Evolutionary conservation across 176 grass and related monocot species (phyloP), one percentile per base, ranked within the genome.

Genomic region (Phragmites australis): DNA sequence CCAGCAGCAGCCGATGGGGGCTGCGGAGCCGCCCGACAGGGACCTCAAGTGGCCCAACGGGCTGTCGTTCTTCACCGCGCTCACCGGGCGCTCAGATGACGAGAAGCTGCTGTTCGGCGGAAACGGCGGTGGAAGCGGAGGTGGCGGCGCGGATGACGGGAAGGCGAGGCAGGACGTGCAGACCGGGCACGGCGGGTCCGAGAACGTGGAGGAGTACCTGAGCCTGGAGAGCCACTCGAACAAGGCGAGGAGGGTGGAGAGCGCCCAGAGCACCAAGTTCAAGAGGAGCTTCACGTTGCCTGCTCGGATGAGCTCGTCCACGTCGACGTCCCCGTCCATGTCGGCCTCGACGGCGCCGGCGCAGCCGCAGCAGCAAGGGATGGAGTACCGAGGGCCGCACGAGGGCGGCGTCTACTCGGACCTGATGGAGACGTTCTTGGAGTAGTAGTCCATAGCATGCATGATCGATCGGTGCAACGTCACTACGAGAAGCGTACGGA

Each of bases 241-340:
- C 87, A 96, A 90, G 76, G 78, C 81, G 54, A 81, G 87, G 57
- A 93, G 90, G 87, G 82, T 96, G 79, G 97, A 99, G 58, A 89
- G 18, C 63, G 52, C 77, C 14, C 83, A 91, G 71, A 81, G 89
- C 87, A 77, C 57, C 46, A 99, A 93, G 81, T 99, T 96, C 93
- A 99, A 96, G 84, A 88, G 93, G 84, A 96, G 93, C 83, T 93
- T 99, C 87, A 99, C 97, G 44, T 76, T 99, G 88, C 97, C 97
- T 19, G 87, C 87, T 11, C 86, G 93, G 75, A 95, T 95, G 93
- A 81, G 59, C 78, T 81, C 85, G 42, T 84, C 96, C 1, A 41
- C 79, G 34, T 82, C 92, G n/a, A 83, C 96, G 23, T 93, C 90
- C 18, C 88, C 90, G 0, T 81, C 87, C 0, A 75, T 85, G 48